Conservation (phyloP, 352 stramenopile genomes). For the Elongisporangium undulatum region DNA sequence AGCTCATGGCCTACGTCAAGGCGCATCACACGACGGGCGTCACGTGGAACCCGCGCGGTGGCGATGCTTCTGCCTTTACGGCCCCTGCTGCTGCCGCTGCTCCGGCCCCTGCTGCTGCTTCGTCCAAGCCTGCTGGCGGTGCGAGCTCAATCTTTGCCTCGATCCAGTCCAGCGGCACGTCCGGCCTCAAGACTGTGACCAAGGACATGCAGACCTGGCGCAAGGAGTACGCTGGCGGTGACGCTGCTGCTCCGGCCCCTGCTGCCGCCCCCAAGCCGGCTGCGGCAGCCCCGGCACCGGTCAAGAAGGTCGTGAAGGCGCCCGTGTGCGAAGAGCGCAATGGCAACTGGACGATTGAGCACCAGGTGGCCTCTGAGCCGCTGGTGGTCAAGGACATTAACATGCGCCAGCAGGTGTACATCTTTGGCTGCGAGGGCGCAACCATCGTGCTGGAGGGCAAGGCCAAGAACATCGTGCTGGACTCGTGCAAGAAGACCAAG, state of each 20-base stretch:
- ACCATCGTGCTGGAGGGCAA: slow-evolving; percentile 97
- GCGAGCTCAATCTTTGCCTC: slow-evolving; percentile 87
- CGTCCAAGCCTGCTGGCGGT: slow-evolving; percentile 40
- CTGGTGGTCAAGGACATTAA: slow-evolving; percentile 89
- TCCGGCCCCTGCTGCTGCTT: slow-evolving; percentile 22
- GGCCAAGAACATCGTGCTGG: slow-evolving; percentile 96
- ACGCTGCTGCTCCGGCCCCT: slow-evolving; percentile 14
- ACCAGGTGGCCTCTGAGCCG: slow-evolving; percentile 76
- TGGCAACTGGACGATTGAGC: slow-evolving; percentile 97
- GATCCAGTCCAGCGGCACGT: slow-evolving; percentile 90
- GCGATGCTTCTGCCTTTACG: slow-evolving; percentile 47
- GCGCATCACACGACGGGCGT: slow-evolving; percentile 94
- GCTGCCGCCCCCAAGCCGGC: slow-evolving; percentile 14
- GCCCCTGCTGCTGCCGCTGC: slow-evolving; percentile 17
- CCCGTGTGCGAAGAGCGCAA: slow-evolving; percentile 86
- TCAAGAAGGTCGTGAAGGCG: slow-evolving; percentile 40
- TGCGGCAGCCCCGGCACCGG: slow-evolving; percentile 21
- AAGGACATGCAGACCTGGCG: slow-evolving; percentile 98
- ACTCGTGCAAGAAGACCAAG: slow-evolving; percentile 94
- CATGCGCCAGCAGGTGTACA: slow-evolving; percentile 96
- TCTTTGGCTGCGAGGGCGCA: slow-evolving; percentile 93
- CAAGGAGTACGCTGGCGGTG: slow-evolving; percentile 88
- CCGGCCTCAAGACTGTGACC: slow-evolving; percentile 93
- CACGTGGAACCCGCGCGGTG: slow-evolving; percentile 89
- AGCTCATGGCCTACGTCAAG: slow-evolving; percentile 94